Percentiles rank a stretch among this genome's conserved stretches.
Evolutionary conservation across 257 asterid genomes (phyloP).

Genomic region (Eustoma russellianum): DNA sequence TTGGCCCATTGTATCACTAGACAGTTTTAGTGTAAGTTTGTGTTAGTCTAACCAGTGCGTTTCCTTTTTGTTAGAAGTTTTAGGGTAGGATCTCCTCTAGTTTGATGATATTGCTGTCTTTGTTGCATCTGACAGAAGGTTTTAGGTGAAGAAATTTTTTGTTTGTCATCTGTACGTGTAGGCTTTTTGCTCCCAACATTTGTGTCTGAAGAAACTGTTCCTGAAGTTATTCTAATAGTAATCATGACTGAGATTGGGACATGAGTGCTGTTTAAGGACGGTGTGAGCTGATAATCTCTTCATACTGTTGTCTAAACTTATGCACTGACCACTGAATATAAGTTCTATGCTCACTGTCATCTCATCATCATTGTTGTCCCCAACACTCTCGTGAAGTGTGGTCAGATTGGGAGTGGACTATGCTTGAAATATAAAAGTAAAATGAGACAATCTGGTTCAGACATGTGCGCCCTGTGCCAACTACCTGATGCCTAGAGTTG

Average conservation of each 20-base stretch:
- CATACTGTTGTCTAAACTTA: too few species aligned
- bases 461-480: too few species aligned
- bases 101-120: slow-evolving; percentile 15
- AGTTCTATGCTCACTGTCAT: too few species aligned
- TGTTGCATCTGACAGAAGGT: slow-evolving; percentile 19
- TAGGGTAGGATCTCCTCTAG: slow-evolving; percentile 27
- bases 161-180: slow-evolving; percentile 17
- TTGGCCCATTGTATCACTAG: slow-evolving; percentile 23
- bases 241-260: neutral
- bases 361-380: too few species aligned
- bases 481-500: too few species aligned
- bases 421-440: too few species aligned
- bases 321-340: too few species aligned
- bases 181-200: neutral
- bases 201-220: neutral
- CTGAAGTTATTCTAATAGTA: neutral
- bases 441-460: too few species aligned
- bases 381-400: too few species aligned
- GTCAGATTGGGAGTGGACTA: too few species aligned
- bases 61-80: slow-evolving; percentile 21
- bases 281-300: too few species aligned
- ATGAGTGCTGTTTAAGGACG: too few species aligned
- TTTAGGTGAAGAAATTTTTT: slow-evolving; percentile 13
- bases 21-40: slow-evolving; percentile 19
- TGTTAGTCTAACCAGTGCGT: slow-evolving; percentile 16